Conservation (phyloP, 108 stramenopile species). For the Cyclotella atomus region DNA sequence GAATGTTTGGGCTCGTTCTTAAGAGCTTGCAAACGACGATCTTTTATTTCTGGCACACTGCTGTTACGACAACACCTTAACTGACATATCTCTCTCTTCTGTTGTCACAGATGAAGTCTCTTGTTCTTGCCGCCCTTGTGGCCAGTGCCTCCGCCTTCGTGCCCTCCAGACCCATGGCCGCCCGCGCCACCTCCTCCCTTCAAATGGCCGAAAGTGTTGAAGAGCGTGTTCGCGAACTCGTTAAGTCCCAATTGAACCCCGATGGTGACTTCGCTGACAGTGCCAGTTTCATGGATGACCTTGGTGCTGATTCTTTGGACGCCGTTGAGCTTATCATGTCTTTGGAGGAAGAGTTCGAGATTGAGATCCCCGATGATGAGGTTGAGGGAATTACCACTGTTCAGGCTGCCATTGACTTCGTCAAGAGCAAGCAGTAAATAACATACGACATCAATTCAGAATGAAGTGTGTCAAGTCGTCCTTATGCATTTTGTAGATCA, state of each 20-base stretch:
- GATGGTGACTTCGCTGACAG: slow-evolving; percentile 65
- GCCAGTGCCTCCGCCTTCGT: slow-evolving; percentile 81
- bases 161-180: slow-evolving; percentile 46
- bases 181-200: slow-evolving; percentile 55
- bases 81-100: not conserved
- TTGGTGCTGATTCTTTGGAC: slow-evolving; percentile 96
- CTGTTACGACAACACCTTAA: too few relatives aligned
- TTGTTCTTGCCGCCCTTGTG: slow-evolving; percentile 70
- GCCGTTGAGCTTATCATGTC: slow-evolving; percentile 97
- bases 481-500: slow-evolving; percentile 11
- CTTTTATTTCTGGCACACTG: not conserved
- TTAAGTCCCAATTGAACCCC: slow-evolving; percentile 42
- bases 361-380: slow-evolving; percentile 97
- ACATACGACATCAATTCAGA: not conserved
- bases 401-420: slow-evolving; percentile 89
- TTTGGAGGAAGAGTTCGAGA: slow-evolving; percentile 96
- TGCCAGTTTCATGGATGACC: slow-evolving; percentile 94
- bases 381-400: slow-evolving; percentile 93
- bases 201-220: slow-evolving; percentile 56
- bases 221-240: slow-evolving; percentile 55
- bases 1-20: too few relatives aligned
- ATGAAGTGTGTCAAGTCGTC: not conserved
- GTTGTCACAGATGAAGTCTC: slow-evolving; percentile 53
- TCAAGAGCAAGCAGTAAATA: slow-evolving; percentile 53
- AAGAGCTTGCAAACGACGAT: too few relatives aligned